phyloP scores from a whole-genome alignment of 345 rosid species.

The Geranium rotundifolium region DNA sequence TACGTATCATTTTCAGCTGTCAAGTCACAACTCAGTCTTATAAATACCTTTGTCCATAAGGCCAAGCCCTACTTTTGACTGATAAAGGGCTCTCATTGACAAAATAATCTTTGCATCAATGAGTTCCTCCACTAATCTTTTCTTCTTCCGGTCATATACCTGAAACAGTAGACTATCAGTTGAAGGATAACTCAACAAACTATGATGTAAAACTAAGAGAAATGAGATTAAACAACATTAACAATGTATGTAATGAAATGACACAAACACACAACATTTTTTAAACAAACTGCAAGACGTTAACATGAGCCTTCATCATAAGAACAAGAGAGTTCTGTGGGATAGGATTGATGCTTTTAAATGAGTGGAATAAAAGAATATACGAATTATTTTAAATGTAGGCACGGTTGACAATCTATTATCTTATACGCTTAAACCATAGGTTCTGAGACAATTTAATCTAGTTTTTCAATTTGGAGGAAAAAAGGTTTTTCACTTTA shows the following conservation, averaged over 20 bases:
- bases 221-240: constrained; percentile 2
- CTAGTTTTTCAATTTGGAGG: neutral
- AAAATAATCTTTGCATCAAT: constrained; percentile 73
- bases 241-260: neutral
- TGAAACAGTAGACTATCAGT: constrained; percentile 23
- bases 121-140: constrained; percentile 86
- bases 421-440: neutral
- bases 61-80: constrained; percentile 78
- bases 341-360: neutral
- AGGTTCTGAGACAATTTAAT: neutral
- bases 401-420: neutral
- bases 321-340: neutral
- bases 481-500: neutral
- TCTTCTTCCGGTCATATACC: constrained; percentile 75
- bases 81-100: constrained; percentile 93
- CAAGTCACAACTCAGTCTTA: neutral
- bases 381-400: neutral
- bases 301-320: neutral
- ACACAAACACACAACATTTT: neutral
- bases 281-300: neutral
- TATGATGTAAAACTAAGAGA: neutral
- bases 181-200: constrained; percentile 1
- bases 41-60: constrained; percentile 70
- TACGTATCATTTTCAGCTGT: neutral
- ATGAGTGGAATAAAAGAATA: neutral